Evolutionary conservation across 2,329 filamentous ascomycete genomes (phyloP).

Genomic region (Cladosporium sp.): DNA sequence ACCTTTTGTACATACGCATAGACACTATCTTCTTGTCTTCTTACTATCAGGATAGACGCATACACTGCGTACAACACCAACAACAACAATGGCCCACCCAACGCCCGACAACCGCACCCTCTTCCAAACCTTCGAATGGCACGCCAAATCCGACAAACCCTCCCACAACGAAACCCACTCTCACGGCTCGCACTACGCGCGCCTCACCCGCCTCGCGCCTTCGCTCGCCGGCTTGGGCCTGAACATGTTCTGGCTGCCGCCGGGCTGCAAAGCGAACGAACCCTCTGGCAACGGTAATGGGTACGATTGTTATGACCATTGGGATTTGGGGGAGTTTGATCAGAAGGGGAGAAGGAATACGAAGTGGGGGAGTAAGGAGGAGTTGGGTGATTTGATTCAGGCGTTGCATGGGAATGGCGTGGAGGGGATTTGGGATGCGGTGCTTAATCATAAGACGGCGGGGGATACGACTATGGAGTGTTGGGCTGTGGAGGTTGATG

Average conservation of each 20-base stretch:
- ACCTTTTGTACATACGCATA: neutral
- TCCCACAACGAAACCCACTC: constrained; percentile 34
- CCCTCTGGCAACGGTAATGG: constrained; percentile 60
- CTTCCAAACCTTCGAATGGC: constrained; percentile 74
- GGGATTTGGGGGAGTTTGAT: constrained; percentile 72
- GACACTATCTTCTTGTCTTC: neutral
- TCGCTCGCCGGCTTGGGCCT: constrained; percentile 54
- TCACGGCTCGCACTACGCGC: constrained; percentile 47
- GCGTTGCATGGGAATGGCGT: constrained; percentile 56
- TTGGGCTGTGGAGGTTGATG: constrained; percentile 64
- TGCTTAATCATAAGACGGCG: constrained; percentile 71
- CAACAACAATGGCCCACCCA: constrained; percentile 1
- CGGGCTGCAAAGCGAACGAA: constrained; percentile 66
- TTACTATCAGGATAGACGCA: neutral
- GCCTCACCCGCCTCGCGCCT: constrained; percentile 31
- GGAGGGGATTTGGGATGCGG: constrained; percentile 67
- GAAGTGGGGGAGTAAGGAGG: constrained; percentile 68
- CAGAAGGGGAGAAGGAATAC: constrained; percentile 64
- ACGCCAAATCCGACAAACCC: constrained; percentile 54
- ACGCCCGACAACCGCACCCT: constrained; percentile 49
- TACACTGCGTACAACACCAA: neutral
- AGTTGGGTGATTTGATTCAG: constrained; percentile 56
- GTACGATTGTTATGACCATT: constrained; percentile 62
- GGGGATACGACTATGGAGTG: constrained; percentile 66
- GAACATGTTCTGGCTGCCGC: constrained; percentile 66